Conservation (phyloP, 345 rosid genomes). For the Hypericum androsaemum region DNA sequence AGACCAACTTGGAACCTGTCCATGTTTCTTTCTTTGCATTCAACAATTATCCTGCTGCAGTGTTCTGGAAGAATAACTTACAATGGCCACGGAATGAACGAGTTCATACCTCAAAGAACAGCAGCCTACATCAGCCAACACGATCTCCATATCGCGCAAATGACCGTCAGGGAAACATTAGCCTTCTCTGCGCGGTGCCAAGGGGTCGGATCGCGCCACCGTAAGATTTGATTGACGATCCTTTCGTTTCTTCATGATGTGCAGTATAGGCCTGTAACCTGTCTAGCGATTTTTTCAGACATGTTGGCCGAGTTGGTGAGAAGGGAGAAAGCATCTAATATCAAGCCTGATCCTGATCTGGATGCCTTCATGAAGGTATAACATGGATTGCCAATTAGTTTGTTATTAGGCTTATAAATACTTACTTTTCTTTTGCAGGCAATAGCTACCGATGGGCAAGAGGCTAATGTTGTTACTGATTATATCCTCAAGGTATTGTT, state of each 20-base stretch:
- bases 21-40: neutral
- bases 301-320: neutral
- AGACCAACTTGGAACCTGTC: neutral
- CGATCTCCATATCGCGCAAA: neutral
- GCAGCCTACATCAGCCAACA: constrained; percentile 4
- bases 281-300: neutral
- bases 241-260: neutral
- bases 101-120: neutral
- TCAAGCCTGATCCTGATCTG: neutral
- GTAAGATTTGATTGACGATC: neutral
- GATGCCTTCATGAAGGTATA: constrained; percentile 1
- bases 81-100: neutral
- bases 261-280: neutral
- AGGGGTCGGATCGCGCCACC: neutral
- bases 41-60: neutral
- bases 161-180: constrained; percentile 2
- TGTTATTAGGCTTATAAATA: neutral
- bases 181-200: constrained; percentile 5
- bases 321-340: constrained; percentile 1
- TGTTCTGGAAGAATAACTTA: neutral
- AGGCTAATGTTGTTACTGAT: neutral
- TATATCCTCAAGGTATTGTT: neutral
- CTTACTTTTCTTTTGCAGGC: neutral
- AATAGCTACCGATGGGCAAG: neutral
- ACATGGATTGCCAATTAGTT: neutral